Conservation (phyloP, 768 basidiomycete genomes). For the Rossbeevera mucosa region DNA sequence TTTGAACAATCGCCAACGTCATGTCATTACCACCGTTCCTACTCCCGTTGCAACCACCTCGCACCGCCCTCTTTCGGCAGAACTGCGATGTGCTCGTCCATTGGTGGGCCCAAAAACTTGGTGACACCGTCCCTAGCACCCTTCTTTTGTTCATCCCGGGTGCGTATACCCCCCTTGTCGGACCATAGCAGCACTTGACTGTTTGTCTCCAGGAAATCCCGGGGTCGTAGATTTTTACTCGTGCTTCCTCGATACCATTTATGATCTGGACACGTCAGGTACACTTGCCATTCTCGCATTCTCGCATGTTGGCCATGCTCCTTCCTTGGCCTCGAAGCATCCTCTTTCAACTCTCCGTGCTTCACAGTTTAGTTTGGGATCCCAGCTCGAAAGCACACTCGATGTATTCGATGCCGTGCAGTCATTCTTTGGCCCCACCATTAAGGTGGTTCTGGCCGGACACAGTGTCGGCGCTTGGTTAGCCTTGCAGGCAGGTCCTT, state of each 20-base stretch:
- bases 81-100: conserved; percentile 35
- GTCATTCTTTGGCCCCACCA: conserved; percentile 28
- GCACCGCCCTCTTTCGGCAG: conserved; percentile 6
- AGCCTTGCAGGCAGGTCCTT: conserved; percentile 45
- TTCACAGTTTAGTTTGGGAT: conserved; percentile 34
- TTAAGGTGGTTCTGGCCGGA: conserved; percentile 47
- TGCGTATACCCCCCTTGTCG: conserved; percentile 6
- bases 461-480: conserved; percentile 79
- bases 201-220: conserved; percentile 39
- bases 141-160: conserved; percentile 51
- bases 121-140: conserved; percentile 20
- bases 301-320: conserved; percentile 63
- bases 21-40: conserved; percentile 13
- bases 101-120: conserved; percentile 45
- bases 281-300: conserved; percentile 54
- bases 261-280: conserved; percentile 30
- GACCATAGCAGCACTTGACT: not conserved
- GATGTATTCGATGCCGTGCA: conserved; percentile 48
- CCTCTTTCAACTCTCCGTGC: conserved; percentile 9
- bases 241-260: conserved; percentile 55
- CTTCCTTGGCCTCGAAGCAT: conserved; percentile 21
- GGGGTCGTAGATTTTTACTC: conserved; percentile 66
- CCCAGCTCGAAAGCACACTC: conserved; percentile 53
- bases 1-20: not conserved
- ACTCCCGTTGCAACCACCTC: conserved; percentile 2